phyloP scores from a whole-genome alignment of 75 land plant species.

The Chamaecyparis obtusa region DNA sequence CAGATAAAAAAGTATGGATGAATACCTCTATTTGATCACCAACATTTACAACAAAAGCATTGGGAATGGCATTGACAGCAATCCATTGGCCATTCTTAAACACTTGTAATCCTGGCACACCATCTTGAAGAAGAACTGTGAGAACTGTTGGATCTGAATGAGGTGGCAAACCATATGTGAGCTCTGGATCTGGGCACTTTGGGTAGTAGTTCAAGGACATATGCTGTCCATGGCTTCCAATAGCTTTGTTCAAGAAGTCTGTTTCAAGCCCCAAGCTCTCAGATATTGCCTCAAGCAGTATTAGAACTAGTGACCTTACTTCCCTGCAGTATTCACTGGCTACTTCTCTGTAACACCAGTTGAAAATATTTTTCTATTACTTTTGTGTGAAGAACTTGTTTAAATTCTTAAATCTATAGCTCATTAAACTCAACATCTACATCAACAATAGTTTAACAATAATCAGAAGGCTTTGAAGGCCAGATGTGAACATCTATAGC shows the following conservation, averaged over 20 bases:
- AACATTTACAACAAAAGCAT: slow-evolving; percentile 57
- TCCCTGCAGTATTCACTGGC: slow-evolving; percentile 33
- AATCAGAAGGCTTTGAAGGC: too few species aligned
- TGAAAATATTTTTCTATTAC: neutral
- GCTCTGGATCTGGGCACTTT: slow-evolving; percentile 69
- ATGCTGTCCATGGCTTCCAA: slow-evolving; percentile 56
- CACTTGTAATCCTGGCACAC: slow-evolving; percentile 54
- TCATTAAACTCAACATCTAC: neutral
- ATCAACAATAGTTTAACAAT: too few species aligned
- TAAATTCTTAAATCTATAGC: neutral
- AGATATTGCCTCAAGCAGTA: slow-evolving; percentile 43
- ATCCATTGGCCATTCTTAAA: slow-evolving; percentile 39
- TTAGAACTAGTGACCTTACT: slow-evolving; percentile 26
- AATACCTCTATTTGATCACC: slow-evolving; percentile 59
- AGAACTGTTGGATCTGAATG: slow-evolving; percentile 66
- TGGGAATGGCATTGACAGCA: slow-evolving; percentile 49
- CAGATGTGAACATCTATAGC: too few species aligned
- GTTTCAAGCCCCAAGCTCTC: slow-evolving; percentile 56
- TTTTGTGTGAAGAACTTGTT: neutral
- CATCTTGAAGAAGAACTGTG: slow-evolving; percentile 61
- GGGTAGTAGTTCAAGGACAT: slow-evolving; percentile 74
- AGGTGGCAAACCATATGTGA: slow-evolving; percentile 62
- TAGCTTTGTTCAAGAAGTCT: slow-evolving; percentile 30
- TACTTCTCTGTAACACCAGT: slow-evolving; percentile 22
- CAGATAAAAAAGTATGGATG: neutral